Evolutionary conservation across 768 basidiomycete species (phyloP).

Genomic region (Tricholoma sp.): DNA sequence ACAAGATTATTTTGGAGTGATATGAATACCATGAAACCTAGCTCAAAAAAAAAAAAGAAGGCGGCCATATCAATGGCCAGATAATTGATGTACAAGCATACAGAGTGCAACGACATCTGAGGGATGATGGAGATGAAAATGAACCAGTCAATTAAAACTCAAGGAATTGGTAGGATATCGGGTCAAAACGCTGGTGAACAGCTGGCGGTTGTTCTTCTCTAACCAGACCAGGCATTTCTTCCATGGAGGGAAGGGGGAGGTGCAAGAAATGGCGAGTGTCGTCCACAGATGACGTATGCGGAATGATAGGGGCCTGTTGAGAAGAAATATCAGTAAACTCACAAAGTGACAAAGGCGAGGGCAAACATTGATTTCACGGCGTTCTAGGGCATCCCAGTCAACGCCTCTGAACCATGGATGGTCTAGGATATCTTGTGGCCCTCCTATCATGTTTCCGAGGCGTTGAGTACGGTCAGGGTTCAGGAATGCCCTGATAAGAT

Average conservation of each 20-base stretch:
- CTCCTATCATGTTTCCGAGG: slow-evolving; percentile 89
- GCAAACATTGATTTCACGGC: slow-evolving; percentile 78
- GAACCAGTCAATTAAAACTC: slow-evolving; percentile 51
- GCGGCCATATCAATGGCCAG: not conserved
- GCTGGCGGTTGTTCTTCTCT: slow-evolving; percentile 55
- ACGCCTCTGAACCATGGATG: slow-evolving; percentile 97
- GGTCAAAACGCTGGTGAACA: slow-evolving; percentile 61
- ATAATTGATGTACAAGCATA: not conserved
- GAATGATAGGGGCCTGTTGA: slow-evolving; percentile 78
- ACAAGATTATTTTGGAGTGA: slow-evolving; percentile 1
- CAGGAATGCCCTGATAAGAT: slow-evolving; percentile 83
- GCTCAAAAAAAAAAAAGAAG: not conserved
- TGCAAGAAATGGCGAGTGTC: slow-evolving; percentile 86
- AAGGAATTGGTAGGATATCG: slow-evolving; percentile 65
- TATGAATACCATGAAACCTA: not conserved
- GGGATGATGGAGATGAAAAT: slow-evolving; percentile 13
- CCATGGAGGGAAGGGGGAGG: slow-evolving; percentile 67
- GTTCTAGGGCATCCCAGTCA: slow-evolving; percentile 85
- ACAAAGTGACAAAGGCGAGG: slow-evolving; percentile 5
- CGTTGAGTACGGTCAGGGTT: slow-evolving; percentile 90
- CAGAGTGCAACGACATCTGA: not conserved
- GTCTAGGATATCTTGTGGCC: slow-evolving; percentile 83
- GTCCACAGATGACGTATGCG: slow-evolving; percentile 71
- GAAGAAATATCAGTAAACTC: slow-evolving; percentile 8
- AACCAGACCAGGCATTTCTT: slow-evolving; percentile 76